Base-by-base conservation (phyloP, 345 rosid genomes). In the Citrus glauca region DNA sequence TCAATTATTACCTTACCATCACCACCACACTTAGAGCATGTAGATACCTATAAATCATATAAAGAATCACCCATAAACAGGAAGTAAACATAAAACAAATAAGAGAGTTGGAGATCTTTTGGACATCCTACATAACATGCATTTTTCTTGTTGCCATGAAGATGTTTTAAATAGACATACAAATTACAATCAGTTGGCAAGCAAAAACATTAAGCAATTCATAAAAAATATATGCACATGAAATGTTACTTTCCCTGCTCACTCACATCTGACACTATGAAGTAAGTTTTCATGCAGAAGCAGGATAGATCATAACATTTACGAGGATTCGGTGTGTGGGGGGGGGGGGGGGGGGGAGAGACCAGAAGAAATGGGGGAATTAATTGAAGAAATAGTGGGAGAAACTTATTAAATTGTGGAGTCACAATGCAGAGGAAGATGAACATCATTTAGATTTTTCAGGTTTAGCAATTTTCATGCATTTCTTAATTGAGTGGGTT, bases 21-120 rank as follows among this genome's bases (percentile, higher is more conserved):
- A 42, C 98, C 98, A 69, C 82, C 80, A 80, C 98, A 95, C n/a
- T 81, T 89, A 66, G 91, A 84, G 82, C 99, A 95, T 69, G 94
- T 90, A 56, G 98, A 90, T 38, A 93, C 95, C 99, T 95, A 87
- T 56, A 80, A 59, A 80, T 76, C 82, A 87, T 28, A 79, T n/a
- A 63, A n/a, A 63, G n/a, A 62, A 80, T 73, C 74, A 88, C 66
- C 76, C 61, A 78, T 63, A 71, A 70, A 83, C 35, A 50, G 59
- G 37, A 81, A 69, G 32, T 64, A 76, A 40, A 72, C 55, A 53
- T 59, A 63, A 73, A 77, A 72, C 53, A 35, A 7, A 64, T 68
- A 35, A 22, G 68, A 32, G 8, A 32, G 8, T 32, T 68, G 38
- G 61, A n/a, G 73, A 79, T 53, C 61, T 53, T 16, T 53, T 53